Base-by-base conservation (phyloP, 1,284 basidiomycete species). In the Anthracocystis panici-leucophaei region DNA sequence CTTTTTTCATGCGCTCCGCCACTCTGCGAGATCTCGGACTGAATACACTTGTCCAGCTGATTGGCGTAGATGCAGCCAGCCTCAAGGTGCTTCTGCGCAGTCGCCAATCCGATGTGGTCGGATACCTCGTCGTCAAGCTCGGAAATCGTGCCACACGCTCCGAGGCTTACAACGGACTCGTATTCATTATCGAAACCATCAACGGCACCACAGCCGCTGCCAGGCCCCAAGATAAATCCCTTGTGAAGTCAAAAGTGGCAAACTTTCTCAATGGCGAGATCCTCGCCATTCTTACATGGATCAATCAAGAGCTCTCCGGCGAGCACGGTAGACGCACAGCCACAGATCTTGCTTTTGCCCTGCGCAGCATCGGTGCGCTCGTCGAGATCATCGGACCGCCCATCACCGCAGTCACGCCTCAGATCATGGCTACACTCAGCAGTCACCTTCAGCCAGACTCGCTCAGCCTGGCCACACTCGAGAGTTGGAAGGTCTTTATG, bases 351-450 rank as follows among this genome's bases (percentile, higher is more conserved):
- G 80, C 70, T n/a, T 74, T 75, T 53, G 75, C 79, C 0, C 53
- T 79, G 49, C 89, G 92, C 44, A 92, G 94, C 72, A 87, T 97
- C 25, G 93, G 92, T 5, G 89, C 88, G 2, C 88, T 99, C 38
- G 89, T 94, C 20, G 84, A 87, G 23, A 88, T 90, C 23, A 90
- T 97, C 52, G 95, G 93, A 0, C 66, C 73, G n/a, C 64, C 77
- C 62, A 80, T 57, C 16, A 73, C 65, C 44, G 65, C 71, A 10
- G 81, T 81, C 18, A 78, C 79, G 18, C 79, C 78, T 9, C 82
- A 84, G 70, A 92, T 99, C 78, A 94, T 99, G 91, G 94, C 96
- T 0, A 94, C 92, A n/a, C 89, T 99, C 45, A 96, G 97, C 86
- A 94, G 92, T 20, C 93, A 92, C 84, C 88, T 98, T 8, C 87